Evolutionary conservation across 805 yeast species (phyloP), one percentile per base, ranked within the genome.

Genomic region (Starmerella apis): DNA sequence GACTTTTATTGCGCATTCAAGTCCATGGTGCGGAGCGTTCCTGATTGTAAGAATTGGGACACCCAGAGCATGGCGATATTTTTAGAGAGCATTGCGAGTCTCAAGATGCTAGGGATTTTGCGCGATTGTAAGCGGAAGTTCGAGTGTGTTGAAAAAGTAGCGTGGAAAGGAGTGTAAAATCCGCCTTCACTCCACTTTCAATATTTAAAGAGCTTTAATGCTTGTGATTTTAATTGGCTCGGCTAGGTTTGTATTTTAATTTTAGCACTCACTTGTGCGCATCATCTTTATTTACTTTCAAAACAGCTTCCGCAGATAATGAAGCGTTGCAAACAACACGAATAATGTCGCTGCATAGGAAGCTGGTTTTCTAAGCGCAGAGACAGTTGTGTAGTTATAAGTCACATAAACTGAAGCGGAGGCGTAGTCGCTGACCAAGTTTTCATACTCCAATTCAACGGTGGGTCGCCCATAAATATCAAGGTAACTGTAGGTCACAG

Each of bases 391-490:
- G 66, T 77, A 86, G 56, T 68, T 71, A 67, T 88, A 90, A 55
- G 74, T 71, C 49, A 88, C 71, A 45, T 74, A 66, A 3, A 87
- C 65, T 39, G 77, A 77, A 16, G 78, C 68, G 36, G 68, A 68
- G 52, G 74, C 70, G 62, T 84, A 71, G 51, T 79, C 86, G 63
- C 83, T 94, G 49, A 83, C 74, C 54, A 88, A 60, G 64, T 84
- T 81, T 16, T 65, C 63, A 64, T 71, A 83, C 23, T 66, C 66
- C 43, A 87, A 65, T 14, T 80, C 74, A 13, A 84, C 75, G 55
- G 83, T 81, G 16, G 85, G 79, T 60, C 90, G 94, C 23, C 97
- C 96, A 23, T 72, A 67, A 23, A 77, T 68, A 56, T 90, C 98
- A 56, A 90, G 77, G 65, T 61, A 66, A 55, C 65, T 61, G 53